phyloP scores from a whole-genome alignment of 2,329 filamentous ascomycete species.

The Emydomyces testavorans region DNA sequence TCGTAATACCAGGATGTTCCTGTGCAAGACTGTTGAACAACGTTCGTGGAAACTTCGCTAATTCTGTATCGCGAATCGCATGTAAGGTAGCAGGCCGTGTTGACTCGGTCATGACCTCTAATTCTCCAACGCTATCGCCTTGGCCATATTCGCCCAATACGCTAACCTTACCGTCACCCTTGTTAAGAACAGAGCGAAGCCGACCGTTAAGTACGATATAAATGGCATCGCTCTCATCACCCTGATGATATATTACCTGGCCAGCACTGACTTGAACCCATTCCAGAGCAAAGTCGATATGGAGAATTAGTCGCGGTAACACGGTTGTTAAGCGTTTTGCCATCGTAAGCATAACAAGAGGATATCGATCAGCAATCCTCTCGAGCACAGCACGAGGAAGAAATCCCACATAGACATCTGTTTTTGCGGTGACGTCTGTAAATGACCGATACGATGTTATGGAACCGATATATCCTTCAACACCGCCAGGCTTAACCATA shows the following conservation, averaged over 20 bases:
- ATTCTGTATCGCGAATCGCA: conserved; percentile 89
- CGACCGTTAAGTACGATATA: conserved; percentile 95
- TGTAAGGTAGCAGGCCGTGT: conserved; percentile 81
- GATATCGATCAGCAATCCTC: conserved; percentile 82
- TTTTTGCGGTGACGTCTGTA: conserved; percentile 93
- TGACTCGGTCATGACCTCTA: conserved; percentile 94
- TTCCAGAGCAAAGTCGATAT: conserved; percentile 96
- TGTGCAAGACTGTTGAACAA: conserved; percentile 95
- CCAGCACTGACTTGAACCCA: conserved; percentile 96
- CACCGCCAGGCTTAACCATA: conserved; percentile 82
- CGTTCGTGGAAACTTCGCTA: conserved; percentile 90
- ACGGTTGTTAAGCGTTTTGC: conserved; percentile 87
- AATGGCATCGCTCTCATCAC: conserved; percentile 93
- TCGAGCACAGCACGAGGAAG: conserved; percentile 75
- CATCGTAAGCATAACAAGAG: conserved; percentile 86
- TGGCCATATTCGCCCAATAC: conserved; percentile 90
- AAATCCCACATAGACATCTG: conserved; percentile 95
- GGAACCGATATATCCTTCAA: conserved; percentile 88
- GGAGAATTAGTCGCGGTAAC: conserved; percentile 75
- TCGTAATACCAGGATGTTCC: conserved; percentile 94
- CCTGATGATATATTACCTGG: conserved; percentile 85
- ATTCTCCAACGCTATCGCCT: conserved; percentile 91
- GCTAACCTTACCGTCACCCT: conserved; percentile 66
- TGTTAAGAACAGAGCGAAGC: conserved; percentile 71
- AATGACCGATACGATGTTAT: conserved; percentile 93